Base-by-base conservation (phyloP, 2,329 filamentous ascomycete species). In the Pseudocercospora macadamiae region DNA sequence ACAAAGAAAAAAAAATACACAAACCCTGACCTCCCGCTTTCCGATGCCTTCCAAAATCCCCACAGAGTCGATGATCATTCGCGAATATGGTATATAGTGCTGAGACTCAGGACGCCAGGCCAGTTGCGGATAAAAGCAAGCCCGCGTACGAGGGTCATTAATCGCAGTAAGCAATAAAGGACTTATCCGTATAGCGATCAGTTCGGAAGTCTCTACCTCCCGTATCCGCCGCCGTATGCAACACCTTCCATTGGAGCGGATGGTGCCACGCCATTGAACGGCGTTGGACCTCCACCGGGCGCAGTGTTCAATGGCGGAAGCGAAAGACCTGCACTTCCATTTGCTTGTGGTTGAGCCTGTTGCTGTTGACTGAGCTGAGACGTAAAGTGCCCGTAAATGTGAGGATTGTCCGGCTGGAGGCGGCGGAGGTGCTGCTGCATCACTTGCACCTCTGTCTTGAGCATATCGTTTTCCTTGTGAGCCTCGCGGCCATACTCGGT, bases 181-280 rank as follows among this genome's bases (percentile, higher is more conserved):
- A 42, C 16, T 21, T 30, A 18, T 37, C 28, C 18, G 19, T 32
- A 21, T 45, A 26, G 42, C 3, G 37, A 47, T 21, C 49, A 30
- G 21, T n/a, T 49, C 39, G 49, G 54, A 54, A 36, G 18, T 47
- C 49, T 30, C 47, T 59, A 68, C 48, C 64, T 53, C 37, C 66
- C 66, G 39, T 66, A 71, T 26, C 45, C 37, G 34, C 68, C 68
- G 18, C 42, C 28, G 52, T 75, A 82, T 60, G 81, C 79, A 14
- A 82, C 77, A 18, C 79, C 79, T 67, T 81, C 78, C 79, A 82
- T 81, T 1, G 78, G 64, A 12, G 66, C 75, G 12, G 71, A 65
- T 12, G 70, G 66, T 6, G 62, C 65, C 68, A 73, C 65, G 36
- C 60, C 63, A 55, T 63, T 76, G 53, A 74, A 64, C 21, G 57